A percentile compares a stretch with the other conserved stretches of the same genome.
Evolutionary conservation across 768 basidiomycete species (phyloP).

Genomic region (Leccinum subgranulosum): DNA sequence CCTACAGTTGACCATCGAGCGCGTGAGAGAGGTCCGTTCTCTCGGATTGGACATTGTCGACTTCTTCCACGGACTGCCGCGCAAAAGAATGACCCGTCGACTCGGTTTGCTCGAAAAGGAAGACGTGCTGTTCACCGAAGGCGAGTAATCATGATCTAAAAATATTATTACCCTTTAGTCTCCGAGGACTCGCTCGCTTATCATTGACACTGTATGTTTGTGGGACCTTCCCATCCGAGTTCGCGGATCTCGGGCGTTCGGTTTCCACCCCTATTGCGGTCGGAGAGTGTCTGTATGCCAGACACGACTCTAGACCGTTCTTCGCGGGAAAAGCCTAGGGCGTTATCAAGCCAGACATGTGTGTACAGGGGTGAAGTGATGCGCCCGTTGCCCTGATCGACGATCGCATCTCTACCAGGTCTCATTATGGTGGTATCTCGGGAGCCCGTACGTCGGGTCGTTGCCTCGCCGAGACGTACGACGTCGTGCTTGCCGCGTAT

Average conservation of each 20-base stretch:
- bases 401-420: conserved; percentile 33
- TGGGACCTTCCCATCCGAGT: conserved; percentile 51
- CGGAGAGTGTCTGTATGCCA: conserved; percentile 61
- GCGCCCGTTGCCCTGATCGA: neutral
- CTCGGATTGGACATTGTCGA: conserved; percentile 64
- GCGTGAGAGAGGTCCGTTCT: conserved; percentile 49
- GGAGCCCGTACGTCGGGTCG: conserved; percentile 52
- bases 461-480: conserved; percentile 64
- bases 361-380: conserved; percentile 11
- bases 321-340: conserved; percentile 60
- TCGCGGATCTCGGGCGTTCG: conserved; percentile 52
- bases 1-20: conserved; percentile 48
- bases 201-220: neutral
- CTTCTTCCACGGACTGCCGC: conserved; percentile 62
- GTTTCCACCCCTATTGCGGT: conserved; percentile 61
- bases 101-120: conserved; percentile 59
- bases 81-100: conserved; percentile 69
- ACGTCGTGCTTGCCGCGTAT: conserved; percentile 69
- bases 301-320: conserved; percentile 62
- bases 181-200: neutral
- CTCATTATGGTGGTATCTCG: conserved; percentile 59
- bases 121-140: conserved; percentile 61
- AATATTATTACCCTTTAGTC: neutral
- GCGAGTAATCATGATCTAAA: conserved; percentile 23
- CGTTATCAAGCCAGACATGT: conserved; percentile 66